A percentile compares a stretch with the other conserved stretches of the same genome.
Conservation (phyloP, 164 flowering plant genomes). For the Chimonanthus salicifolius region DNA sequence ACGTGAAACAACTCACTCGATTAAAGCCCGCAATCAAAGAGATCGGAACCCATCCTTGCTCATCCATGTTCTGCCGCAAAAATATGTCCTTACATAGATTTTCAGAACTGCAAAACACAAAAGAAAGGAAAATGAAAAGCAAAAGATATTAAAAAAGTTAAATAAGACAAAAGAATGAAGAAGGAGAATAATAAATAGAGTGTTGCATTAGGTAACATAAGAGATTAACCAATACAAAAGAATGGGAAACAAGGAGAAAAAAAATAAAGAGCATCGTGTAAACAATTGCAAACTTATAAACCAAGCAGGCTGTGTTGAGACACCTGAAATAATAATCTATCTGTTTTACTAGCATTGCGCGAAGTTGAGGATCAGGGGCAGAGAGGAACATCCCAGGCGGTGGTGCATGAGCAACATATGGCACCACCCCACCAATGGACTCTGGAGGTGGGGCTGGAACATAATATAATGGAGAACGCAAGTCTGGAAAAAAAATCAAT, state of each 20-base stretch:
- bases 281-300: neutral
- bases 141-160: neutral
- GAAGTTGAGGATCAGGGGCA: constrained; percentile 40
- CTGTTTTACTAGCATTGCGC: constrained; percentile 42
- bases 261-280: neutral
- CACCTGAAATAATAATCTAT: constrained; percentile 90
- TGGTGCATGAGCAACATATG: constrained; percentile 27
- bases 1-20: constrained; percentile 46
- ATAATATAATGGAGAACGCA: constrained; percentile 31
- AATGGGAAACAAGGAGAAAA: no score
- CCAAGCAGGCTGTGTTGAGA: neutral
- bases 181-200: neutral
- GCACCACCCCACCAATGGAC: constrained; percentile 32
- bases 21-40: constrained; percentile 50
- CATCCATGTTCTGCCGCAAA: constrained; percentile 66
- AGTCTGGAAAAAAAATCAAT: constrained; percentile 19
- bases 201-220: no score
- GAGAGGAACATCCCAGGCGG: constrained; percentile 36
- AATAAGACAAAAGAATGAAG: neutral
- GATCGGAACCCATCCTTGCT: constrained; percentile 70
- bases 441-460: constrained; percentile 36
- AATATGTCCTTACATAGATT: constrained; percentile 54
- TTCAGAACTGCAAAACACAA: constrained; percentile 40
- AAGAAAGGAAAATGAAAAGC: neutral
- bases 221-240: no score